A percentile compares a stretch with the other conserved stretches of the same genome.
phyloP scores from a whole-genome alignment of 306 rosid genomes.

The Amphicarpaea edgeworthii region DNA sequence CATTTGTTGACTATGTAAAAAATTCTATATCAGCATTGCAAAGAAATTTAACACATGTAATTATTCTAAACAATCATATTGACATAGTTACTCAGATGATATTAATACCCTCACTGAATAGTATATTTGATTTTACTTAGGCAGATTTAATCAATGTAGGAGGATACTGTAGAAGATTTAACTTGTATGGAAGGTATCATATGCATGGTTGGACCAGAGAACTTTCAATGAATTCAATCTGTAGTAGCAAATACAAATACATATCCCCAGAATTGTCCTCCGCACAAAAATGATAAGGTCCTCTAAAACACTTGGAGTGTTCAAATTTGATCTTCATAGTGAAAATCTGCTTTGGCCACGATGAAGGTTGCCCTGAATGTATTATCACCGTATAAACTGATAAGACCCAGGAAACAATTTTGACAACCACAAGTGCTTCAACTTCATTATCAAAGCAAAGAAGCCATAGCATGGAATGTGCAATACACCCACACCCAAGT shows the following conservation, averaged over 20 bases:
- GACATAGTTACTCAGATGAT: background rate
- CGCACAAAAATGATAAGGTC: slow-evolving; percentile 4
- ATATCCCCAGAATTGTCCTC: background rate
- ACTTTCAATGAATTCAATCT: slow-evolving; percentile 24
- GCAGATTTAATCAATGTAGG: background rate
- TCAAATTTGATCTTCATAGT: background rate
- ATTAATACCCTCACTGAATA: background rate
- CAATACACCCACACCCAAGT: slow-evolving; percentile 71
- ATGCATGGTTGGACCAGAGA: background rate
- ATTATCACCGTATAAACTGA: slow-evolving; percentile 52
- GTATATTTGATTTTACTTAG: background rate
- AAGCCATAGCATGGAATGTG: slow-evolving; percentile 78
- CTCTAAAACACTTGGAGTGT: background rate
- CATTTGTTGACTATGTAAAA: no score
- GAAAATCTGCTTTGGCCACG: slow-evolving; percentile 12
- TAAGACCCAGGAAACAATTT: slow-evolving; percentile 62
- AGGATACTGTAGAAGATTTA: background rate
- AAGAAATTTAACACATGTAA: background rate
- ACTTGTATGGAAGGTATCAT: slow-evolving; percentile 13
- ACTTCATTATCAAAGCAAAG: slow-evolving; percentile 63
- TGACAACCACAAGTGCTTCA: slow-evolving; percentile 62
- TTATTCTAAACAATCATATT: background rate
- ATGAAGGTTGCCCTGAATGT: slow-evolving; percentile 13
- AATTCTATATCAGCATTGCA: no score
- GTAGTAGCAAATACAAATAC: slow-evolving; percentile 16